Evolutionary conservation across 2,329 filamentous ascomycete species (phyloP).

Genomic region (Tympanopsis confertula): DNA sequence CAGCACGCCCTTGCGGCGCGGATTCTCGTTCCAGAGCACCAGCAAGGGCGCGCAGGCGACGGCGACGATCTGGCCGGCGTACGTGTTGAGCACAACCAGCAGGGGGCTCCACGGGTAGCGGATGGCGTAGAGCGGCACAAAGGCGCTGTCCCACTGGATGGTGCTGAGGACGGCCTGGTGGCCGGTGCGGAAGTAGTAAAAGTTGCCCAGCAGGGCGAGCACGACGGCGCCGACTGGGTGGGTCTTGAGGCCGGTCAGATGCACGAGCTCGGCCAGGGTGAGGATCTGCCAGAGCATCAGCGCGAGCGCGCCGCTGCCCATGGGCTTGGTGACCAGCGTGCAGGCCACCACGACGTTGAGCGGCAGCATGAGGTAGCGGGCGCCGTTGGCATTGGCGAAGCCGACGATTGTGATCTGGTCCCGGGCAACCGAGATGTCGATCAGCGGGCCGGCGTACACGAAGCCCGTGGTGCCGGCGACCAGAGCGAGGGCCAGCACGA

Average conservation of each 20-base stretch:
- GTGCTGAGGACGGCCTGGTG: constrained; percentile 79
- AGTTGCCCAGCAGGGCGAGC: constrained; percentile 78
- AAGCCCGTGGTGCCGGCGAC: constrained; percentile 78
- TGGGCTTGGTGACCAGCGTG: constrained; percentile 79
- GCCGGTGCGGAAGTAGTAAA: constrained; percentile 95
- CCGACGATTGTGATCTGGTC: constrained; percentile 69
- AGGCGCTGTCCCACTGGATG: constrained; percentile 93
- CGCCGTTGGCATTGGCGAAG: constrained; percentile 85
- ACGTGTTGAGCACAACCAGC: constrained; percentile 73
- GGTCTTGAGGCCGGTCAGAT: constrained; percentile 48
- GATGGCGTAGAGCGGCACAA: constrained; percentile 74
- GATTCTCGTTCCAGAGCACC: constrained; percentile 78
- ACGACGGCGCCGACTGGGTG: constrained; percentile 73
- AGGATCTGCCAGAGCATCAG: constrained; percentile 82
- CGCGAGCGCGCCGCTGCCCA: constrained; percentile 77
- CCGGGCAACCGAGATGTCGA: constrained; percentile 48
- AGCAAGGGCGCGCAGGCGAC: constrained; percentile 69
- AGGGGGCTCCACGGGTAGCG: constrained; percentile 83
- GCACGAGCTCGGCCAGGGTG: constrained; percentile 55
- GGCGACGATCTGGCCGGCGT: constrained; percentile 77
- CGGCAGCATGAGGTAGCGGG: constrained; percentile 75
- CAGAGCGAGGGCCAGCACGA: constrained; percentile 67
- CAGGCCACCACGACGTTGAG: constrained; percentile 68
- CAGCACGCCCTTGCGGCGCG: constrained; percentile 59
- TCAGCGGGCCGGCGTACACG: constrained; percentile 72